Evolutionary conservation across 2,329 filamentous ascomycete species (phyloP).

Genomic region (Aspergillus fumigatiaffinis): DNA sequence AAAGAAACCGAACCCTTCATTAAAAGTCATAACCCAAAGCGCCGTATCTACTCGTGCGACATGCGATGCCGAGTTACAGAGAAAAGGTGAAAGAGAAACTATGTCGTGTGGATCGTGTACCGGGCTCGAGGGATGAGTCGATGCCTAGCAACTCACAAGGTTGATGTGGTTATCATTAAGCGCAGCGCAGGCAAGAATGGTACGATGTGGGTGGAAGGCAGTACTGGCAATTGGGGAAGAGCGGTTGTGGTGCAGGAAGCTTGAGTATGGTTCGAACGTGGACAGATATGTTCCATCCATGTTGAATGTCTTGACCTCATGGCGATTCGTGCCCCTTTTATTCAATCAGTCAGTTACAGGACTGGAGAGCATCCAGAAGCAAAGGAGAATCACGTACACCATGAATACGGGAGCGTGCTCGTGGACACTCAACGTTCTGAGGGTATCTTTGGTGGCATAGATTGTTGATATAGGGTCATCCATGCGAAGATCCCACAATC

Average conservation of each 20-base stretch:
- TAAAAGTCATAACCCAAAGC: not conserved
- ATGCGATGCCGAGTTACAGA: not conserved
- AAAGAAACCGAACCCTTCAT: not conserved
- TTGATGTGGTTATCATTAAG: slow-evolving; percentile 88
- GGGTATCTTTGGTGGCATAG: slow-evolving; percentile 68
- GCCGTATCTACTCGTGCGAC: not conserved
- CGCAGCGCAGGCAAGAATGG: slow-evolving; percentile 83
- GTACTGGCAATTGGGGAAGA: slow-evolving; percentile 80
- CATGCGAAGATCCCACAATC: slow-evolving; percentile 93
- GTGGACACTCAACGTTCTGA: slow-evolving; percentile 85
- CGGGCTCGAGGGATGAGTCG: not conserved
- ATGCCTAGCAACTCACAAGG: slow-evolving; percentile 64
- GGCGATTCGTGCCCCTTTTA: slow-evolving; percentile 75
- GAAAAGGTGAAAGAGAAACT: not conserved
- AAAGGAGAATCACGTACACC: slow-evolving; percentile 58
- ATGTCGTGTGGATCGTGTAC: not conserved
- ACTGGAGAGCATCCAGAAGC: not conserved
- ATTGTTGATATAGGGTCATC: slow-evolving; percentile 71
- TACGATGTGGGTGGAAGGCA: slow-evolving; percentile 91
- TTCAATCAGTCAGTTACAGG: slow-evolving; percentile 11
- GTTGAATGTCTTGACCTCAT: slow-evolving; percentile 90
- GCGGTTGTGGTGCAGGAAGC: slow-evolving; percentile 76
- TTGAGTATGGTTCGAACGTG: slow-evolving; percentile 82
- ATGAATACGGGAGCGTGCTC: slow-evolving; percentile 96
- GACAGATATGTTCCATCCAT: slow-evolving; percentile 76